Percentiles rank a stretch among this genome's conserved stretches.
Evolutionary conservation across 2,329 filamentous ascomycete species (phyloP).

Genomic region (Stenocarpella maydis): DNA sequence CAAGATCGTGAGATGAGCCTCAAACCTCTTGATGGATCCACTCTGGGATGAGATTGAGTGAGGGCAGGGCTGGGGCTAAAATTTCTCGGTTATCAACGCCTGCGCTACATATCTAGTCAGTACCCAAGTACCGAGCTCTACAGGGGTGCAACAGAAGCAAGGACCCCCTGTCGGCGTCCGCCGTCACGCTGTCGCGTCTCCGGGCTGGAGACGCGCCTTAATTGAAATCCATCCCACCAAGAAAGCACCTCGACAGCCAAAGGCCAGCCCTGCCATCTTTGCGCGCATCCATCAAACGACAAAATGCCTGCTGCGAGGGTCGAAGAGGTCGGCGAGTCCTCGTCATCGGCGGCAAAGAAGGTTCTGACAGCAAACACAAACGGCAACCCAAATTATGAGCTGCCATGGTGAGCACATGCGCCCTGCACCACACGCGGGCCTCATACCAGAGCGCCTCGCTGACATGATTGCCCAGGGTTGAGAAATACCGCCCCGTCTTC

Average conservation of each 20-base stretch:
- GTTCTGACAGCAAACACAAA: conserved; percentile 59
- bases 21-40: not conserved
- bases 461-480: conserved; percentile 72
- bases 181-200: conserved; percentile 33
- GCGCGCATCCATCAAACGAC: not conserved
- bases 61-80: not conserved
- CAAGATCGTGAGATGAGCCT: not conserved
- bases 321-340: conserved; percentile 67
- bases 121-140: not conserved
- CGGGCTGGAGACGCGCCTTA: conserved; percentile 32
- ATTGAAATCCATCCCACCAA: conserved; percentile 26
- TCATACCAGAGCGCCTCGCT: conserved; percentile 15
- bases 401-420: conserved; percentile 72
- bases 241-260: not conserved
- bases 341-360: conserved; percentile 66
- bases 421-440: not conserved
- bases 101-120: no score
- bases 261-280: not conserved
- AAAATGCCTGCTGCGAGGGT: conserved; percentile 59
- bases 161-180: conserved; percentile 23
- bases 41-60: not conserved
- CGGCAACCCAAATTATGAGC: conserved; percentile 70
- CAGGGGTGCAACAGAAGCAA: conserved; percentile 5
- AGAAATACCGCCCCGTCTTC: conserved; percentile 95
- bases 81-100: conserved; percentile 3